Conservation (phyloP, 2,329 filamentous ascomycete genomes). For the Claviceps pazoutovae region DNA sequence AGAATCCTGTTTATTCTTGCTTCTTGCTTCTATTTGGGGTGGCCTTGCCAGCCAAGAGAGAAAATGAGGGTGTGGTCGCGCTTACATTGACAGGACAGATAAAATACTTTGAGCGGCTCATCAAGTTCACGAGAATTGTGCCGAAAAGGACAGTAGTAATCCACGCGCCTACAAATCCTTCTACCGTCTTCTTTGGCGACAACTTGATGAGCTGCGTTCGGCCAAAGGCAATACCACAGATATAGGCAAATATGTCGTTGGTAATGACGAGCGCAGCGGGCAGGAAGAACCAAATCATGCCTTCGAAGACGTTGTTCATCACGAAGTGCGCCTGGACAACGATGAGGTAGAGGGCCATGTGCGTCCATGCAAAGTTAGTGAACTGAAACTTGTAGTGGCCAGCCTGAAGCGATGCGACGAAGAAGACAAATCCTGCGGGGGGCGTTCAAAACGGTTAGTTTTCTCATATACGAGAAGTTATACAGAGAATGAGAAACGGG, state of each 20-base stretch:
- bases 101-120: constrained; percentile 91
- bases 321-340: constrained; percentile 97
- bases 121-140: constrained; percentile 63
- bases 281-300: constrained; percentile 99
- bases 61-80: constrained; percentile 1
- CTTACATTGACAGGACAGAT: constrained; percentile 85
- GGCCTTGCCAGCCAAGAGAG: not conserved
- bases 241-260: constrained; percentile 96
- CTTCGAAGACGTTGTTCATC: constrained; percentile 99
- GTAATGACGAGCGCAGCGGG: constrained; percentile 91
- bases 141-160: constrained; percentile 85
- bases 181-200: constrained; percentile 97
- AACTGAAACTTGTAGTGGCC: constrained; percentile 98
- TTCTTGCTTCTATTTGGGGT: not conserved
- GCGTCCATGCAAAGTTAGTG: constrained; percentile 97
- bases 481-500: not conserved
- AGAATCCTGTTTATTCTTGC: not conserved
- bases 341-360: constrained; percentile 97
- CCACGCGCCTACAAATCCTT: constrained; percentile 95
- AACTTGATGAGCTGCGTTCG: constrained; percentile 94
- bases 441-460: not conserved
- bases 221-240: constrained; percentile 94
- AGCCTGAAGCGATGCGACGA: constrained; percentile 85
- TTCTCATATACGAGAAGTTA: not conserved
- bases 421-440: constrained; percentile 83